These are phyloP conservation scores for Silybum marianum DNA, from an alignment of 129 eudicot species.

Conservation along the genomic window DNA sequence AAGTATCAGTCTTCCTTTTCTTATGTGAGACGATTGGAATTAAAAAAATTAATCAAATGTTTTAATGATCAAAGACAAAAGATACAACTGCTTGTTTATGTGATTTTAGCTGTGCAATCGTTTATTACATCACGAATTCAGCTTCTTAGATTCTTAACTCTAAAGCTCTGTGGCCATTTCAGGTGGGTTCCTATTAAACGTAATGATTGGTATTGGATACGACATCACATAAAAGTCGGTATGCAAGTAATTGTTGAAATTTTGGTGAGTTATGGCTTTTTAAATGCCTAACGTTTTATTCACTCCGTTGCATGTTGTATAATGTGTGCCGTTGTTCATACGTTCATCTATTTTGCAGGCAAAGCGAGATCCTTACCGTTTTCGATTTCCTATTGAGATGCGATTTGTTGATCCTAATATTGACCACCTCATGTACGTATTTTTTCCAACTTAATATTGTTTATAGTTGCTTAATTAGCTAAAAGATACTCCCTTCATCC, in stretches of 20 bases:
- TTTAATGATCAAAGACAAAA: neutral
- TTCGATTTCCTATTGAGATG: slow-evolving; percentile 94
- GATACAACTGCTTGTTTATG: neutral
- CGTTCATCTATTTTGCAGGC: slow-evolving; percentile 58
- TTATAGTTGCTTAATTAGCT: neutral
- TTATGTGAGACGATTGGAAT: neutral
- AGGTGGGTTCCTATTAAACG: slow-evolving; percentile 98
- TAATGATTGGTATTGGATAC: slow-evolving; percentile 99
- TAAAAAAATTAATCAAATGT: neutral
- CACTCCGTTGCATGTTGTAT: neutral
- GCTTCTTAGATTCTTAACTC: neutral
- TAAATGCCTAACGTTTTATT: neutral
- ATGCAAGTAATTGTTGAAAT: slow-evolving; percentile 94
- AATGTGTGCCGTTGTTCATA: slow-evolving; percentile 9
- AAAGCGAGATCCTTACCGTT: slow-evolving; percentile 95
- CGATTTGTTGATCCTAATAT: slow-evolving; percentile 95
- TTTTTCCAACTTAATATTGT: slow-evolving; percentile 3
- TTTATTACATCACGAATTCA: neutral
- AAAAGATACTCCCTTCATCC: neutral
- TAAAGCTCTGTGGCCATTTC: slow-evolving; percentile 26
- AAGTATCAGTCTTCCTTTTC: neutral
- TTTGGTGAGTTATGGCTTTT: slow-evolving; percentile 56
- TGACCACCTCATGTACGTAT: slow-evolving; percentile 86
- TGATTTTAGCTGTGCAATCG: neutral
- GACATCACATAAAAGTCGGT: slow-evolving; percentile 96